phyloP scores from a whole-genome alignment of 2,329 filamentous ascomycete genomes.

The Aspergillus jensenii region DNA sequence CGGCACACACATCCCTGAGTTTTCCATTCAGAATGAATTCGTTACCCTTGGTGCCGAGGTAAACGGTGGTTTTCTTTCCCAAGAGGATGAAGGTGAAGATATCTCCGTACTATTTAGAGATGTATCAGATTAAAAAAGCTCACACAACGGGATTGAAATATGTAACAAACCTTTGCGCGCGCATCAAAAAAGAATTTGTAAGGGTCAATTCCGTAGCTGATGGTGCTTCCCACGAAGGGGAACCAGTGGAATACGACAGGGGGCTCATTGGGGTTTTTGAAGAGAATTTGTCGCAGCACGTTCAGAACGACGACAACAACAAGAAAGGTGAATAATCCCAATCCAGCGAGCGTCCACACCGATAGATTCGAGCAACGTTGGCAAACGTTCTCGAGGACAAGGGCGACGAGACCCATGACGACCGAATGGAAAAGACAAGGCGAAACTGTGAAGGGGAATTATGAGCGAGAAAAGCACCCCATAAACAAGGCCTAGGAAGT shows the following conservation, averaged over 20 bases:
- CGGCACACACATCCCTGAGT: constrained; percentile 82
- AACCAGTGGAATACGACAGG: constrained; percentile 66
- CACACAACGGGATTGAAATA: not conserved
- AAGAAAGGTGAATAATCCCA: constrained; percentile 50
- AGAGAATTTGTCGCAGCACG: constrained; percentile 74
- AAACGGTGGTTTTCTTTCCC: constrained; percentile 85
- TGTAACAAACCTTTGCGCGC: constrained; percentile 65
- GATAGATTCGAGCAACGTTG: constrained; percentile 49
- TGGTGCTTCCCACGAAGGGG: constrained; percentile 79
- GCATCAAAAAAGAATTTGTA: constrained; percentile 64
- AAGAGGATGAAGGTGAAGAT: constrained; percentile 88
- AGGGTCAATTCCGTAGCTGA: constrained; percentile 88
- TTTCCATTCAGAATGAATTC: constrained; percentile 94
- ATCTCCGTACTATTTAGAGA: constrained; percentile 68
- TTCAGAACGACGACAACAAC: constrained; percentile 69
- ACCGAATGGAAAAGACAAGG: not conserved
- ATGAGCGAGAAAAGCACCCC: constrained; percentile 10
- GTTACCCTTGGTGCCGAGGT: constrained; percentile 77
- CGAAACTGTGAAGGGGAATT: not conserved
- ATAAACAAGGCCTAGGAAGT: constrained; percentile 3
- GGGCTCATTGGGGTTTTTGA: constrained; percentile 79
- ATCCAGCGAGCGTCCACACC: constrained; percentile 45
- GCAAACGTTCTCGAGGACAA: constrained; percentile 46
- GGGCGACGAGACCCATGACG: constrained; percentile 57
- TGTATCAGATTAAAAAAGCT: not conserved